Evolutionary conservation across 1,284 basidiomycete genomes (phyloP).

Genomic region (Ceratobasidium sp.): DNA sequence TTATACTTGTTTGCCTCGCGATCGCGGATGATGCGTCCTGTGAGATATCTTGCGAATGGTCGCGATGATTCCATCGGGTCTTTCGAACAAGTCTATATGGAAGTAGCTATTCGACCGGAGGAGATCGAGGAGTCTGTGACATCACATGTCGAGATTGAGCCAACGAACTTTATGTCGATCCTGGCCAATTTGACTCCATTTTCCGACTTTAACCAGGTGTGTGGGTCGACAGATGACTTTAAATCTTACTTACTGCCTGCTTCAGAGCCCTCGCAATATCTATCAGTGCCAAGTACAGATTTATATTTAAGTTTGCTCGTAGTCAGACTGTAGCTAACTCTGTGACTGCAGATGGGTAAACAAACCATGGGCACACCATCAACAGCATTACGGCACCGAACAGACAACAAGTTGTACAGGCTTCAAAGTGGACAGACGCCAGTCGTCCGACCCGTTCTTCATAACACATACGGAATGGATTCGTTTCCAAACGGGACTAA

Average conservation of each 20-base stretch:
- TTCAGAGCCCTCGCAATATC: constrained; percentile 81
- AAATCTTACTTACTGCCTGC: constrained; percentile 2
- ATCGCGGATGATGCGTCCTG: constrained; percentile 97
- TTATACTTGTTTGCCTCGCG: constrained; percentile 91
- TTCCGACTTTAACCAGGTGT: constrained; percentile 95
- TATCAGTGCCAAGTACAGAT: constrained; percentile 80
- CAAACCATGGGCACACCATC: constrained; percentile 99
- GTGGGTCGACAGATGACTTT: constrained; percentile 41
- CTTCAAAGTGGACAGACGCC: constrained; percentile 96
- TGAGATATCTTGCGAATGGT: constrained; percentile 88
- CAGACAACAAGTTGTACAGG: constrained; percentile 98
- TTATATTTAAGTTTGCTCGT: constrained; percentile 9
- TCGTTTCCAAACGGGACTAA: constrained; percentile 98
- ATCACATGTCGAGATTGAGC: constrained; percentile 91
- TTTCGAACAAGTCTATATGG: constrained; percentile 99
- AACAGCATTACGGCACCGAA: constrained; percentile 87
- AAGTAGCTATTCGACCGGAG: constrained; percentile 90
- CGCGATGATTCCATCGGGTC: constrained; percentile 91
- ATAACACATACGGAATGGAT: constrained; percentile 98
- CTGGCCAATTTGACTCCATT: constrained; percentile 69
- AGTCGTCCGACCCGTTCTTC: constrained; percentile 89
- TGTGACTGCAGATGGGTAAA: constrained; percentile 97
- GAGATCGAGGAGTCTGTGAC: constrained; percentile 87
- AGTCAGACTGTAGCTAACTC: no score
- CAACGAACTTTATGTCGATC: constrained; percentile 92